Base-by-base conservation (phyloP, 169 alveolate genomes). In the Toxoplasma gondii region DNA sequence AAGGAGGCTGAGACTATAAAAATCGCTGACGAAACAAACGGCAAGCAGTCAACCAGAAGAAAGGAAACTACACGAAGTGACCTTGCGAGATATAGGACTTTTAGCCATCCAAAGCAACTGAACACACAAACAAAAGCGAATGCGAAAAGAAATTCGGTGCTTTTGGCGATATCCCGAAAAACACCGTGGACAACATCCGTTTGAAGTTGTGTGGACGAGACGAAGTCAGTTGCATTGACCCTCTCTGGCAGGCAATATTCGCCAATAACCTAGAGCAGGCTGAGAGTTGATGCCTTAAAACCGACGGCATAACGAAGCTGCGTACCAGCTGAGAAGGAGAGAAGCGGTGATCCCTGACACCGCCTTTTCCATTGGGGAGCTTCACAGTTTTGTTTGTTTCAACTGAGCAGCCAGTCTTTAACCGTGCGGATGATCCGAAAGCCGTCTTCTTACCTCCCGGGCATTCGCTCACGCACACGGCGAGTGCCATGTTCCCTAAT, bases 351-450 rank as follows among this genome's bases (percentile, higher is more conserved):
- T 78, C 84, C 0, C 58, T 45, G 7, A 91, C 49, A 34, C 94
- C 94, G n/a, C 94, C 91, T 7, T 67, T 45, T n/a, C 94, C 91
- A 49, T 91, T 83, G 17, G 94, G 94, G 27, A 91, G 83, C 34
- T 49, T 91, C n/a, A 91, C 39, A 22, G 94, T 91, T 24, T 82
- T 36, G 1, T 58, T 44, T 82, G 67, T 31, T 45, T 41, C 36
- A 27, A 12, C 58, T 82, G 67, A 39, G 0, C 67, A 17, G 49
- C n/a, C 58, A 22, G n/a, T 83, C 7, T 64, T 27, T 78, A 78
- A 5, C 45, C 45, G 29, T 34, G 9, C 9, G 41, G 22, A 7
- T 78, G 45, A 78, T 34, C 0, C 29, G 16, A 34, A 27, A 78
- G 27, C 16, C 41, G 2, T 34, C 67, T 19, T 38, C 86, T 91